phyloP scores from a whole-genome alignment of 2,329 filamentous ascomycete species.

The Simplicillium aogashimaense region DNA sequence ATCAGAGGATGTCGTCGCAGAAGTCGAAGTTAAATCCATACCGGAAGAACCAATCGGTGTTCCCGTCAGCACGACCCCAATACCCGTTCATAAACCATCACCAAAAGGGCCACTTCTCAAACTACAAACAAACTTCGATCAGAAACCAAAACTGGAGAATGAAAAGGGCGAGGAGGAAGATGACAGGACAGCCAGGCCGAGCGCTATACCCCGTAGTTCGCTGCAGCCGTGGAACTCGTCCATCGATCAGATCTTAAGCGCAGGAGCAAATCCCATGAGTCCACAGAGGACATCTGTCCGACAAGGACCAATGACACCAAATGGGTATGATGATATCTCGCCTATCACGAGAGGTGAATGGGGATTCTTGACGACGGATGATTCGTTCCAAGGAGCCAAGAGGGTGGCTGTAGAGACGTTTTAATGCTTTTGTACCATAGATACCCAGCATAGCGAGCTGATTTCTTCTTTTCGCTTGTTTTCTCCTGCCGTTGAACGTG shows the following conservation, averaged over 20 bases:
- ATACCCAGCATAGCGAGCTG: background rate
- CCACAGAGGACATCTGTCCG: conserved; percentile 10
- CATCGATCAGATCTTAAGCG: conserved; percentile 34
- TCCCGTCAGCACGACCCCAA: background rate
- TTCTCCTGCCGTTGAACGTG: conserved; percentile 1
- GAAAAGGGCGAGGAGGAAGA: conserved; percentile 4
- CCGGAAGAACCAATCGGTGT: background rate
- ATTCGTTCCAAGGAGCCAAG: conserved; percentile 29
- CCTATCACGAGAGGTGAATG: conserved; percentile 53
- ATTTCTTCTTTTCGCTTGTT: background rate
- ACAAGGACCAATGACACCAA: conserved; percentile 44
- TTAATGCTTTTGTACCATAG: background rate
- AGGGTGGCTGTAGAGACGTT: conserved; percentile 40
- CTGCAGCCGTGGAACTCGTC: conserved; percentile 22
- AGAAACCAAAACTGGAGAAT: conserved; percentile 4
- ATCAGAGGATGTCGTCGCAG: conserved; percentile 1
- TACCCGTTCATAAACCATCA: background rate
- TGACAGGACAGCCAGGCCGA: conserved; percentile 21
- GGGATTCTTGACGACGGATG: conserved; percentile 47
- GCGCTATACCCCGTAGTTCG: background rate
- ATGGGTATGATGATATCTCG: conserved; percentile 51
- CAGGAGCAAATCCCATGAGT: conserved; percentile 12
- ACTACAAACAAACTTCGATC: conserved; percentile 32
- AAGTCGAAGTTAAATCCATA: background rate
- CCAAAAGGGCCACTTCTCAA: conserved; percentile 21